Conservation (phyloP, 2,329 filamentous ascomycete species). For the Balansia obtecta region DNA sequence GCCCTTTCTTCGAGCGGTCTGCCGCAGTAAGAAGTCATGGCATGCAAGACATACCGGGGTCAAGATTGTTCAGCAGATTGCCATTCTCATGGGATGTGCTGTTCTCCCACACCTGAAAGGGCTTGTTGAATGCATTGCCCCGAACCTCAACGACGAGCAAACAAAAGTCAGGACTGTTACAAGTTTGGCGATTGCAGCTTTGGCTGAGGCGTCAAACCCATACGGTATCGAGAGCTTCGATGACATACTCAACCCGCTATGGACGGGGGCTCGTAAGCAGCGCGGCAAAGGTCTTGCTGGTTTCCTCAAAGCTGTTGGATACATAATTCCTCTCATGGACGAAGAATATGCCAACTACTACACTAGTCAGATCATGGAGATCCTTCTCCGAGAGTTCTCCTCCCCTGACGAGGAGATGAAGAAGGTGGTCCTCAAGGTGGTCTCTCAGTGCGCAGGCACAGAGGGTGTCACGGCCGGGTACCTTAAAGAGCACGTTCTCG, state of each 20-base stretch:
- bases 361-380: conserved; percentile 97
- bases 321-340: conserved; percentile 98
- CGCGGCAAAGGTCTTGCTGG: conserved; percentile 90
- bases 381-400: conserved; percentile 86
- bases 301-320: conserved; percentile 94
- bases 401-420: conserved; percentile 99
- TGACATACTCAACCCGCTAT: conserved; percentile 90
- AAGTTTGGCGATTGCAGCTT: conserved; percentile 81
- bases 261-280: conserved; percentile 93
- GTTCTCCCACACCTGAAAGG: conserved; percentile 92
- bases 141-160: conserved; percentile 94
- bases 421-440: conserved; percentile 94
- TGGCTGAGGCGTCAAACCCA: conserved; percentile 92
- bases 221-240: conserved; percentile 99
- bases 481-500: conserved; percentile 85
- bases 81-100: conserved; percentile 96
- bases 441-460: conserved; percentile 89
- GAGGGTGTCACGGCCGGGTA: conserved; percentile 92
- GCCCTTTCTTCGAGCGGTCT: conserved; percentile 90
- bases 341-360: conserved; percentile 99
- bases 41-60: conserved; percentile 95
- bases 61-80: conserved; percentile 98
- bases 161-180: conserved; percentile 96
- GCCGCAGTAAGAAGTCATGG: conserved; percentile 98
- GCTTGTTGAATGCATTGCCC: conserved; percentile 88